A percentile compares a stretch with the other conserved stretches of the same genome.
Evolutionary conservation across 2,329 filamentous ascomycete species (phyloP).

Genomic region (Paraphoma sp.): DNA sequence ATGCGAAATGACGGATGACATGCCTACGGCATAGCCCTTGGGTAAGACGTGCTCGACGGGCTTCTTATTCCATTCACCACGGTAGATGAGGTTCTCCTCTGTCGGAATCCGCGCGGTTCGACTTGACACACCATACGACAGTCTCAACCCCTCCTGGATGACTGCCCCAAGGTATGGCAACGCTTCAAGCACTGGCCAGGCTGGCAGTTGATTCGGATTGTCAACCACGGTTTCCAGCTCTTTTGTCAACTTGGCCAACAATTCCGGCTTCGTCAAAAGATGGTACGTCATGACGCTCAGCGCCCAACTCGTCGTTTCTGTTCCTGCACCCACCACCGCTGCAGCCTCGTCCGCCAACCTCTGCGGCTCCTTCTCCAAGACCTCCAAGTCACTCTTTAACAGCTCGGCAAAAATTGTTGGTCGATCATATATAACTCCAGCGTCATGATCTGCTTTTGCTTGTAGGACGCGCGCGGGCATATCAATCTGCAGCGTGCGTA

Average conservation of each 20-base stretch:
- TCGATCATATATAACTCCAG: slow-evolving; percentile 30
- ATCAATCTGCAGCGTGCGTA: slow-evolving; percentile 35
- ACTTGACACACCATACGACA: slow-evolving; percentile 34
- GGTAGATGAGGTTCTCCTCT: slow-evolving; percentile 29
- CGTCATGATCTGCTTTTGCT: slow-evolving; percentile 27
- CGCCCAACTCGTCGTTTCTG: slow-evolving; percentile 42
- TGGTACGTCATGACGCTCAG: slow-evolving; percentile 38
- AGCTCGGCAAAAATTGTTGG: slow-evolving; percentile 32
- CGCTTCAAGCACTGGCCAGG: slow-evolving; percentile 28
- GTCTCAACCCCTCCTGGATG: slow-evolving; percentile 39
- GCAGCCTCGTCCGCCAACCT: slow-evolving; percentile 41
- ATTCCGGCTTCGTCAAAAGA: slow-evolving; percentile 28
- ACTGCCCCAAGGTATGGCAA: slow-evolving; percentile 43
- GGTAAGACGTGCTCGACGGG: slow-evolving; percentile 27
- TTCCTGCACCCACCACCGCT: slow-evolving; percentile 42
- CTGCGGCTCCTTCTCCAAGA: slow-evolving; percentile 27
- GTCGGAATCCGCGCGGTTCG: slow-evolving; percentile 33
- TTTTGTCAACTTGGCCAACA: slow-evolving; percentile 26
- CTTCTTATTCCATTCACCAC: slow-evolving; percentile 33
- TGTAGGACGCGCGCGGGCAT: slow-evolving; percentile 28
- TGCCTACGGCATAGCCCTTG: slow-evolving; percentile 30
- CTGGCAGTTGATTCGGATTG: slow-evolving; percentile 19
- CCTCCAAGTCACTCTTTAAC: slow-evolving; percentile 18
- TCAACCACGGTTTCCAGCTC: slow-evolving; percentile 30
- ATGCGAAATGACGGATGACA: slow-evolving; percentile 33